Conservation (phyloP, 2,329 filamentous ascomycete genomes). For the Diaporthe sp. region DNA sequence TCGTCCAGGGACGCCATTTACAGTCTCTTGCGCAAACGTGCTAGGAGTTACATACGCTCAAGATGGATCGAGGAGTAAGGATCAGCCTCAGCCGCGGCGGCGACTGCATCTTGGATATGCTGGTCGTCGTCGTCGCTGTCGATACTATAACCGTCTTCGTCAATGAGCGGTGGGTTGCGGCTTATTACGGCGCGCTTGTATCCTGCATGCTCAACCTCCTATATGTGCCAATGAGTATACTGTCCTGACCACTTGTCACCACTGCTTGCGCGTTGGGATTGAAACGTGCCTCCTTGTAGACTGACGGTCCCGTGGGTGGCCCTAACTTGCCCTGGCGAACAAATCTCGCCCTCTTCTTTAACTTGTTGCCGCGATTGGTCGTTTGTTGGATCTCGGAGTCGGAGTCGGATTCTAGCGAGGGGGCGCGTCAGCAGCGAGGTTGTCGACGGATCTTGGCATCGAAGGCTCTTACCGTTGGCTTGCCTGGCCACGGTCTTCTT, state of each 20-base stretch:
- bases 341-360: slow-evolving; percentile 80
- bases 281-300: slow-evolving; percentile 75
- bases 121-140: slow-evolving; percentile 78
- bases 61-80: slow-evolving; percentile 79
- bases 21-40: background rate
- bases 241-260: slow-evolving; percentile 15
- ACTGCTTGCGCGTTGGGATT: background rate
- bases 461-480: slow-evolving; percentile 63
- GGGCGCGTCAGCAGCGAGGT: slow-evolving; percentile 35
- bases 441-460: slow-evolving; percentile 25
- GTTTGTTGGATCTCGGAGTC: slow-evolving; percentile 77
- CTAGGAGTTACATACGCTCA: slow-evolving; percentile 66
- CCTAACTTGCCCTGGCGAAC: slow-evolving; percentile 77
- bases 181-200: slow-evolving; percentile 78
- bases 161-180: slow-evolving; percentile 77
- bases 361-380: slow-evolving; percentile 82
- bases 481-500: slow-evolving; percentile 75
- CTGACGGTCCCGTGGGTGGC: slow-evolving; percentile 71
- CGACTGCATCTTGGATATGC: slow-evolving; percentile 67
- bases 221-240: slow-evolving; percentile 41
- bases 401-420: slow-evolving; percentile 75
- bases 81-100: slow-evolving; percentile 75
- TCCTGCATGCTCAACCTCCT: slow-evolving; percentile 80
- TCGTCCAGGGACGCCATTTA: slow-evolving; percentile 9
- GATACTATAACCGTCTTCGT: slow-evolving; percentile 82